Evolutionary conservation across 2,329 filamentous ascomycete species (phyloP), one percentile per base, ranked within the genome.

Genomic region (Pyrenochaeta sp.): DNA sequence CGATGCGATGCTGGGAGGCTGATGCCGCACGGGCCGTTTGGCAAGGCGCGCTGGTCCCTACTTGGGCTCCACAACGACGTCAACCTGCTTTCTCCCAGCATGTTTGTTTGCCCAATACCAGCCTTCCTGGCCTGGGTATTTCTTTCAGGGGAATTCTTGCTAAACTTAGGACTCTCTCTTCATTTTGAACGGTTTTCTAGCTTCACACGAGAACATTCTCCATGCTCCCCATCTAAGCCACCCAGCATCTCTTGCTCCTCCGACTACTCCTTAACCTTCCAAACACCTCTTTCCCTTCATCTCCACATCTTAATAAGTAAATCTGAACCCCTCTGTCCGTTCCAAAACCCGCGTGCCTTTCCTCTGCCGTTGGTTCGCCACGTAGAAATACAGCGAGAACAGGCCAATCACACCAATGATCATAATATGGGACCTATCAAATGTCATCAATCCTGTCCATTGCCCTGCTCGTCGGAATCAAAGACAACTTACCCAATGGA

Each of bases 401-500:
- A 73, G 44, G 0, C 58, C 73, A 10, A 86, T 77, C 19, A 83
- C 72, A 1, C 47, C 72, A 44, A 86, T 79, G 45, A 85, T 82
- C 41, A 84, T 52, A n/a, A 83, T 70, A 54, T 85, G 81, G 3
- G 79, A 83, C n/a, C 80, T 61, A 21, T 20, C 7, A 17, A 11
- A 36, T n/a, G 11, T 7, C 22, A 7, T 4, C 50, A 59, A n/a
- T n/a, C n/a, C n/a, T n/a, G n/a, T n/a, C n/a, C n/a, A n/a, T n/a
- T n/a, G n/a, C n/a, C n/a, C n/a, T n/a, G n/a, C n/a, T n/a, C n/a
- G n/a, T n/a, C n/a, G n/a, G n/a, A n/a, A n/a, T n/a, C n/a, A n/a
- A n/a, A n/a, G n/a, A n/a, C n/a, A n/a, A 30, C 53, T 74, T 23
- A 18, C 46, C 80, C 84, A 44, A 88, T 85, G 9, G 81, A 84